Percentiles rank a stretch among this genome's conserved stretches.
Conservation (phyloP, 108 stramenopile species). For the Aureococcus anophagefferens region DNA sequence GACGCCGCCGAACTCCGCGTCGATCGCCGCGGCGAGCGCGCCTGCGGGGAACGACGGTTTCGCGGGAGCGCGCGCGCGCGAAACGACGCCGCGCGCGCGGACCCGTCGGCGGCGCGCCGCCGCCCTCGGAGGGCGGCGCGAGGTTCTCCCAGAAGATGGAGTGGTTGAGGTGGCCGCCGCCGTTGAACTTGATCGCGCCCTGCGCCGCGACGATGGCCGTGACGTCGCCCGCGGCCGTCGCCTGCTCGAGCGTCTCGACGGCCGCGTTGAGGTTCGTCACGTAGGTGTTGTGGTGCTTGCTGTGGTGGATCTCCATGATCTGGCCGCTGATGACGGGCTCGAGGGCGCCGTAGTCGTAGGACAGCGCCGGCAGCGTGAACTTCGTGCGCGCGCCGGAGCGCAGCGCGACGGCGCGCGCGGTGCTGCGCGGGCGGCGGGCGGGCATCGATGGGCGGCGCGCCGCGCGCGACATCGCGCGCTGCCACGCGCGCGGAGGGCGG, state of each 20-base stretch:
- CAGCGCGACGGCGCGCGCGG: too few relatives aligned
- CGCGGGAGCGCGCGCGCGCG: too few relatives aligned
- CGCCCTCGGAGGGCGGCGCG: constrained; percentile 37
- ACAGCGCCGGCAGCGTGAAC: constrained; percentile 67
- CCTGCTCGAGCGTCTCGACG: constrained; percentile 71
- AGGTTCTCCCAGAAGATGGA: constrained; percentile 95
- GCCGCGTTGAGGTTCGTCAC: constrained; percentile 80
- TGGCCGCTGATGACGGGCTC: constrained; percentile 78
- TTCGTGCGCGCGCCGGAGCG: too few relatives aligned
- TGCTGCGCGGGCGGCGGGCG: too few relatives aligned
- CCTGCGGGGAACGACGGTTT: too few relatives aligned
- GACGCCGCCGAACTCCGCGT: constrained; percentile 63
- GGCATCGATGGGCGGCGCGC: too few relatives aligned
- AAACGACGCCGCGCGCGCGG: constrained; percentile 34
- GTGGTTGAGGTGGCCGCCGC: constrained; percentile 97
- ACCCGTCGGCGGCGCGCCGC: constrained; percentile 38
- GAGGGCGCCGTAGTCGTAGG: constrained; percentile 77
- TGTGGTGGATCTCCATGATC: constrained; percentile 89
- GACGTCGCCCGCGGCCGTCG: constrained; percentile 60
- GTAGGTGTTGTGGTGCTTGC: constrained; percentile 85
- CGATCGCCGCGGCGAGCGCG: constrained; percentile 59
- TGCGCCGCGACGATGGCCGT: constrained; percentile 60
- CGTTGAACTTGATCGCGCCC: constrained; percentile 91
- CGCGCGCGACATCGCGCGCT: too few relatives aligned
- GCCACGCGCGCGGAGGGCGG: too few relatives aligned